Evolutionary conservation across 2,329 filamentous ascomycete species (phyloP), one percentile per base, ranked within the genome.

Genomic region (Monilinia fructicola): DNA sequence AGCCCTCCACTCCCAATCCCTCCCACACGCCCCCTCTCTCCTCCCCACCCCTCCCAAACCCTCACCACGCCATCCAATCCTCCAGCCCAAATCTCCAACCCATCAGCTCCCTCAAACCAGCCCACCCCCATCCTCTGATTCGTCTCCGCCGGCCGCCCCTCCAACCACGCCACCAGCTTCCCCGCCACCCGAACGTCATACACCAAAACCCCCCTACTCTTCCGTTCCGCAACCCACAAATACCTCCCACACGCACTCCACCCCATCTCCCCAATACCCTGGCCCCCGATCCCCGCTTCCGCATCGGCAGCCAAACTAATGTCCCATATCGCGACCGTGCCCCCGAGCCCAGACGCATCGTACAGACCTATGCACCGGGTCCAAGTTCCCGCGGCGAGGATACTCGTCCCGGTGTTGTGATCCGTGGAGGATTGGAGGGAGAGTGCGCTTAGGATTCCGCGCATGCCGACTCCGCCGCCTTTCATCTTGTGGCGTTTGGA

Each of bases 241-340:
- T 89, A 89, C 50, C 85, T 79, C 9, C 86, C 87, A 69, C 86
- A 89, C 0, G 83, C 82, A 69, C 85, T 88, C 87, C 87, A 89
- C 5, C 80, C 70, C 0, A 83, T 81, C 76, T 89, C 86, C 16
- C 82, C 78, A 28, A 89, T 85, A 64, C 89, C 90, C 68, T 85
- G 82, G 42, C 90, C 88, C 14, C 82, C 82, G 69, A 87, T 79
- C 21, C 75, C 77, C 38, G 78, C 77, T 75, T 81, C 75, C 68
- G 81, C 78, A 71, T 83, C 85, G 65, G 85, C 83, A 35, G 84
- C 83, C 14, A 79, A 80, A 50, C 82, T 81, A 66, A 92, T 78
- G 64, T 79, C 79, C 86, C 86, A 89, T 44, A 84, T 85, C 2
- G 85, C 83, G 11, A 85, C 80, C 40, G 83, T 83, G 18, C 81